Percentiles rank a stretch among this genome's conserved stretches.
phyloP scores from a whole-genome alignment of 2,329 filamentous ascomycete species.

The Trichothecium roseum region DNA sequence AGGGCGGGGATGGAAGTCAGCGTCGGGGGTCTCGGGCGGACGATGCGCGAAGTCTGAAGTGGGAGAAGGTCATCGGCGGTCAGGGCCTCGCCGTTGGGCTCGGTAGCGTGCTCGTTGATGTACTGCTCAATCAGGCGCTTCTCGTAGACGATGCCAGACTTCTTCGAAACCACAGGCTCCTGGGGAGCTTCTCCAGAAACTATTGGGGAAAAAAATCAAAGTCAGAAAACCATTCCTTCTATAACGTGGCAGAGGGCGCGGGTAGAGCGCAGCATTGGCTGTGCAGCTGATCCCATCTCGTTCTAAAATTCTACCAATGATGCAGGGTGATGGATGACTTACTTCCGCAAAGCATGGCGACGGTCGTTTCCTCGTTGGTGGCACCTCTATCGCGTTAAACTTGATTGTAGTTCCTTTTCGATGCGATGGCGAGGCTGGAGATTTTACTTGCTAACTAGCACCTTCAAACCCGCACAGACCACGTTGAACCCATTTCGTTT shows the following conservation, averaged over 20 bases:
- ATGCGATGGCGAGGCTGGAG: slow-evolving; percentile 8
- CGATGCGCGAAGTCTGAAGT: slow-evolving; percentile 71
- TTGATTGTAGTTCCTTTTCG: background rate
- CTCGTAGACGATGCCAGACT: slow-evolving; percentile 90
- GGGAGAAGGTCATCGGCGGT: slow-evolving; percentile 77
- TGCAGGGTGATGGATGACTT: slow-evolving; percentile 11
- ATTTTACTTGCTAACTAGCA: slow-evolving; percentile 13
- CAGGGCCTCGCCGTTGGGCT: slow-evolving; percentile 81
- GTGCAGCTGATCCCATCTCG: no score
- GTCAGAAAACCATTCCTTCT: no score
- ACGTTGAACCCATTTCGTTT: no score
- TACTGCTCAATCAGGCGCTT: slow-evolving; percentile 92
- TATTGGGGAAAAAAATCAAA: slow-evolving; percentile 22
- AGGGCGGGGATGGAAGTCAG: slow-evolving; percentile 94
- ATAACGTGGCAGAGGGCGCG: no score
- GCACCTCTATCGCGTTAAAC: slow-evolving; percentile 3
- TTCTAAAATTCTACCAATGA: no score
- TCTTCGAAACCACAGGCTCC: slow-evolving; percentile 87
- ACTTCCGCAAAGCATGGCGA: slow-evolving; percentile 40
- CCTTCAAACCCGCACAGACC: slow-evolving; percentile 14
- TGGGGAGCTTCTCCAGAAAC: slow-evolving; percentile 96
- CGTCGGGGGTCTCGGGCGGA: slow-evolving; percentile 82
- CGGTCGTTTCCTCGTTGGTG: slow-evolving; percentile 6
- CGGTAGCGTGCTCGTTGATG: slow-evolving; percentile 84
- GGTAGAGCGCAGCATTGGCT: no score